Conservation (phyloP, 2,329 filamentous ascomycete species). For the Parascedosporium putredinis region DNA sequence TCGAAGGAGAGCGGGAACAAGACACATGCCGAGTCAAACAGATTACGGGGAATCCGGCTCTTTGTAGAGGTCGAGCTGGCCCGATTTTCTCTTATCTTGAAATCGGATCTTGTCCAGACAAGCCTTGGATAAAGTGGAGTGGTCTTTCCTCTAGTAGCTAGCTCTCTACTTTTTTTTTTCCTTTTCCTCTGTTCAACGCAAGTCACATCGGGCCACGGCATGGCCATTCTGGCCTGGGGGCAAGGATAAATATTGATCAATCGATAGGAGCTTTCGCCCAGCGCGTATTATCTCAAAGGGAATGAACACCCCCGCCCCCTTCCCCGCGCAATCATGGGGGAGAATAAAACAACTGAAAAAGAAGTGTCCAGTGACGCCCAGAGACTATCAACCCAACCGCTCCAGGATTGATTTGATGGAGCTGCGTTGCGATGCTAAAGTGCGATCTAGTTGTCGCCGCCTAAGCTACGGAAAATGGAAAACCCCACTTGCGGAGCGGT, state of each 20-base stretch:
- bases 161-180: too few species aligned
- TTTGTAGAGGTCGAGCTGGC: background rate
- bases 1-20: background rate
- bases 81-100: too few species aligned
- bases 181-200: background rate
- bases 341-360: too few species aligned
- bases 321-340: too few species aligned
- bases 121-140: background rate
- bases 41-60: background rate
- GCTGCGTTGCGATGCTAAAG: background rate
- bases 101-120: too few species aligned
- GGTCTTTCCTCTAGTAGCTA: background rate
- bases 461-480: background rate
- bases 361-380: too few species aligned
- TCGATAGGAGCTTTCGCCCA: background rate
- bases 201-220: background rate
- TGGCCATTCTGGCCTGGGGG: background rate
- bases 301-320: too few species aligned
- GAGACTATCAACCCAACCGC: too few species aligned
- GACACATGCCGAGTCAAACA: background rate
- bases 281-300: background rate
- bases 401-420: too few species aligned
- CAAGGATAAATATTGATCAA: too few species aligned
- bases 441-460: background rate
- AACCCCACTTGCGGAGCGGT: background rate